Base-by-base conservation (phyloP, 2,329 filamentous ascomycete genomes). In the Knufia fluminis region DNA sequence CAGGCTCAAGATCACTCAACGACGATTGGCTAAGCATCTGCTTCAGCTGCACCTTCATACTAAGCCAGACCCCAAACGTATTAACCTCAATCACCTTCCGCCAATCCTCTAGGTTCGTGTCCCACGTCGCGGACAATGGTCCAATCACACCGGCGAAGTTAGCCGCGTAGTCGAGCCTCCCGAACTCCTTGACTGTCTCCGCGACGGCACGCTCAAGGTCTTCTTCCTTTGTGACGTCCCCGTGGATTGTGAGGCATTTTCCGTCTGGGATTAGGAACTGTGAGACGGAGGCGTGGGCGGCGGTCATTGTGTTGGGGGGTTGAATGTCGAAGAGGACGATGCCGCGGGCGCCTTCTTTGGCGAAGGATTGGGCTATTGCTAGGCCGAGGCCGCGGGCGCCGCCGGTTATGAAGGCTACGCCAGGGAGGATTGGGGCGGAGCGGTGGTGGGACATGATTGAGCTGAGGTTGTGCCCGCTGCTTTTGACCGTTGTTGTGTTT, bases 21-120 rank as follows among this genome's bases (percentile, higher is more conserved):
- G n/a, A n/a, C n/a, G n/a, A n/a, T n/a, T n/a, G n/a, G n/a, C n/a
- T n/a, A n/a, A n/a, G n/a, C n/a, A n/a, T 53, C 43, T 57, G 54
- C 49, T 57, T 53, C 43, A 53, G 49, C 54, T 55, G 55, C 44
- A 95, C 86, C 76, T 95, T 96, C 77, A 82, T 84, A 54, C 90
- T 90, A 65, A 80, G 94, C 89, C 89, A 95, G 14, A 96, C 89
- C 35, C 90, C 90, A 78, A 95, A 94, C 66, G 95, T 89, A 68
- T 96, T 96, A 74, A 95, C 92, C 65, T 80, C 82, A 54, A 94
- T 87, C 3, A 90, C 95, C 56, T 92, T 72, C 62, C 95, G 87
- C 89, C 89, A 96, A 71, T 95, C 89, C 59, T 79, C 82, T 71
- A 94, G 86, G 14, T 41, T 38, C 7, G 39, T 48, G 2, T 54